Evolutionary conservation across 129 eudicot species (phyloP).

Genomic region (Saposhnikovia divaricata): DNA sequence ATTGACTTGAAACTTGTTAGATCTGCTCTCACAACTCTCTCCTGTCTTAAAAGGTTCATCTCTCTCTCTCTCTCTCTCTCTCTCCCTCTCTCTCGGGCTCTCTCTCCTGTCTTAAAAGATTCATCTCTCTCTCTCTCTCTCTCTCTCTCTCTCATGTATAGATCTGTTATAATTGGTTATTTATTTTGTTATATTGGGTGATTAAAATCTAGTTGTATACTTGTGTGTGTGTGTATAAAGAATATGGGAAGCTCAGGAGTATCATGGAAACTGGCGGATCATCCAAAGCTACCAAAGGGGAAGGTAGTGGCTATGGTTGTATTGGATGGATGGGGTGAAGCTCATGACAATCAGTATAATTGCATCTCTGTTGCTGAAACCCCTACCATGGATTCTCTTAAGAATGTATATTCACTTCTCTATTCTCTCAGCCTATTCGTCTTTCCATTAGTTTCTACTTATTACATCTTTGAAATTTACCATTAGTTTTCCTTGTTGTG

Average conservation of each 20-base stretch:
- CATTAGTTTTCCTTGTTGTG: too few species aligned
- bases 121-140: too few species aligned
- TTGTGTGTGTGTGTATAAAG: not conserved
- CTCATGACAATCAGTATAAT: constrained; percentile 57
- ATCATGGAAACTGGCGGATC: constrained; percentile 76
- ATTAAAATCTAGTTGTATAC: not conserved
- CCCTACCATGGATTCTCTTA: constrained; percentile 86
- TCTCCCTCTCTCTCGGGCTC: too few species aligned
- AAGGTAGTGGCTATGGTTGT: constrained; percentile 68
- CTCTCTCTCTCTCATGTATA: not conserved
- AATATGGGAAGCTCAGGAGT: constrained; percentile 62
- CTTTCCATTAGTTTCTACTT: too few species aligned
- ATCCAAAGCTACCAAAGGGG: constrained; percentile 81
- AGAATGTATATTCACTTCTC: constrained; percentile 19
- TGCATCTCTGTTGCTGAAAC: constrained; percentile 89
- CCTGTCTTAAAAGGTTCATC: too few species aligned
- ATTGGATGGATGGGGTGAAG: constrained; percentile 99
- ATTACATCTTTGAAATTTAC: too few species aligned
- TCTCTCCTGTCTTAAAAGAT: too few species aligned
- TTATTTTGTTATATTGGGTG: not conserved
- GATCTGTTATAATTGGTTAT: not conserved
- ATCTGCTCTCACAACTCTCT: too few species aligned
- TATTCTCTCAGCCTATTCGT: too few species aligned
- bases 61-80: too few species aligned
- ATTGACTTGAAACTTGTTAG: too few species aligned